Base-by-base conservation (phyloP, 2,329 filamentous ascomycete species). In the Curvularia spicifera region DNA sequence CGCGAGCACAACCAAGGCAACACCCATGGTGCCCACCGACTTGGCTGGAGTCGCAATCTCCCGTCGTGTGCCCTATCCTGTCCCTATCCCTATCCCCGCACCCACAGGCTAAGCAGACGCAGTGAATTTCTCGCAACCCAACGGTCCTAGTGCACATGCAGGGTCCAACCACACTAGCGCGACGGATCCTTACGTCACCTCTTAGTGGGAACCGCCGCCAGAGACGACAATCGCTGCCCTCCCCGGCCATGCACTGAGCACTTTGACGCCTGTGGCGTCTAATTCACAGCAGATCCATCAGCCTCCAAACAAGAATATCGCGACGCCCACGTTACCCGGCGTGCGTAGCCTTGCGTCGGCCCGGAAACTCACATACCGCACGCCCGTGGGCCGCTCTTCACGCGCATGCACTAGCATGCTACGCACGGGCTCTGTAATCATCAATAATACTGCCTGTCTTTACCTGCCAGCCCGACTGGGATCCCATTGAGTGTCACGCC, bases 171-270 rank as follows among this genome's bases (percentile, higher is more conserved):
- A 18, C 26, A 28, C 39, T 57, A 50, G 42, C 28, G 40, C 61
- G 56, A 59, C 55, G 51, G 33, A 50, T 56, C 51, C 24, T 61
- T 69, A 69, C 68, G 68, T 70, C 68, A 70, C 56, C 35, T 54
- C 22, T 42, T 51, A 40, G 37, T 53, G 60, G 50, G 49, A 57
- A 50, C 37, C 31, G 33, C 39, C 44, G 39, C 20, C 28, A 28
- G 52, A 60, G 28, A 56, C 53, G 58, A 53, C 52, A 57, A 61
- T 67, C 59, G 31, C 61, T 59, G 53, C 54, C 52, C 46, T 37
- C 28, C 35, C 18, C 5, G 43, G 42, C 8, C 24, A 33, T 45
- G 39, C 56, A 44, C 51, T 67, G 65, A 67, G 65, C 68, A 67
- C 50, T 48, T 57, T 53, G 61, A 65, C 57, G 66, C 59, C 62